Evolutionary conservation across 2,329 filamentous ascomycete genomes (phyloP).

Genomic region (Pseudocercospora cruenta): DNA sequence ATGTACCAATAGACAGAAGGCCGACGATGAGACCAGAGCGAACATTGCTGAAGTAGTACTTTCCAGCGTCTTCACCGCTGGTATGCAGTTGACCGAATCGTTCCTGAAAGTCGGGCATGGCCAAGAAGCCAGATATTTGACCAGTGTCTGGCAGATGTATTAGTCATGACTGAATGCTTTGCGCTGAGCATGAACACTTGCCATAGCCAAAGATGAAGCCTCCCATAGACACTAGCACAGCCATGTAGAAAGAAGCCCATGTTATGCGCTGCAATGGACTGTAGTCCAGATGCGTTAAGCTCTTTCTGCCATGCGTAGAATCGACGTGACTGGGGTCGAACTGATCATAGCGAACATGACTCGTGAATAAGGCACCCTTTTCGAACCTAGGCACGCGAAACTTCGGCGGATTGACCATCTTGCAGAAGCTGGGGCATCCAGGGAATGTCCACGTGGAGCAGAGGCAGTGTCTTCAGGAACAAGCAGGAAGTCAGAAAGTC

Average conservation of each 20-base stretch:
- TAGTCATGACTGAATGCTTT: conserved; percentile 26
- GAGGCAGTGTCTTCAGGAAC: conserved; percentile 14
- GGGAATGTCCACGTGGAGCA: conserved; percentile 14
- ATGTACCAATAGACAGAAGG: conserved; percentile 60
- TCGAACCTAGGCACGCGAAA: conserved; percentile 8
- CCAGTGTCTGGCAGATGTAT: conserved; percentile 51
- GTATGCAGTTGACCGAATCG: conserved; percentile 55
- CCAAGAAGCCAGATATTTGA: conserved; percentile 65
- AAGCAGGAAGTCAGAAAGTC: conserved; percentile 11
- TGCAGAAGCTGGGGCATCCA: not conserved
- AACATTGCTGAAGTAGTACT: conserved; percentile 56
- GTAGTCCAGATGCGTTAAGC: conserved; percentile 22
- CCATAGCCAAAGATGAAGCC: conserved; percentile 34
- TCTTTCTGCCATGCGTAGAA: conserved; percentile 18
- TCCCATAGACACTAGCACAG: conserved; percentile 41
- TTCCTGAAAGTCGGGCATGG: conserved; percentile 59
- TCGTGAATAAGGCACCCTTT: conserved; percentile 15
- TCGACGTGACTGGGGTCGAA: conserved; percentile 17
- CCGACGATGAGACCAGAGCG: conserved; percentile 67
- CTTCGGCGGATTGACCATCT: conserved; percentile 12
- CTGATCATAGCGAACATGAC: conserved; percentile 22
- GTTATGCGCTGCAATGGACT: conserved; percentile 23
- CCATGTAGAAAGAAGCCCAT: conserved; percentile 37
- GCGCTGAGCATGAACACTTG: not conserved
- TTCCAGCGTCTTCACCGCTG: conserved; percentile 8